Base-by-base conservation (phyloP, 805 yeast genomes). In the Ogataea trehalophila region DNA sequence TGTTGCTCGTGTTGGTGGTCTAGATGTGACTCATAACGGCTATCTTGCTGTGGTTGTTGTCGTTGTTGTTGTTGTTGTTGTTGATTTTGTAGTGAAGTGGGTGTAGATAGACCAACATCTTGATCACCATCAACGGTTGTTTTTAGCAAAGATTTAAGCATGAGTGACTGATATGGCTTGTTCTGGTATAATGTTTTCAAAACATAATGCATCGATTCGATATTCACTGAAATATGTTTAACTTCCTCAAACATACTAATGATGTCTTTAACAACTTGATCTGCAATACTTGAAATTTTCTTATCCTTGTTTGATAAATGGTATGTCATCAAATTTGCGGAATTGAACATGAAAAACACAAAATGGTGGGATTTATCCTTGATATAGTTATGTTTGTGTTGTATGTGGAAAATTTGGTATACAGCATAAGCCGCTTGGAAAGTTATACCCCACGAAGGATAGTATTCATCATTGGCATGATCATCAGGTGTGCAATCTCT, bases 371-470 rank as follows among this genome's bases (percentile, higher is more conserved):
- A 18, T 23, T 45, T 49, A 35, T 39, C 44, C 16, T 26, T 43
- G 56, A 83, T 43, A 80, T 26, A 81, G 79, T 49, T 73, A 71
- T 62, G 76, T 70, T n/a, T 81, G 77, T 20, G 86, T 18, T 44
- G 33, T 18, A 17, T 17, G 39, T 17, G 33, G 83, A 57, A 50
- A 77, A 79, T 47, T 78, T 81, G 41, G 77, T 71, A 48, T 83
- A 85, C 82, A 81, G 83, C 83, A 57, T 86, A 77, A 2, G 92
- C 87, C 1, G 92, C 87, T 63, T 84, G 88, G 71, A 85, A 85
- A 2, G 89, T 85, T 48, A 85, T 83, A 9, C 90, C 87, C 84
- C 87, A 81, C n/a, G 85, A 78, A 6, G 88, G 87, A 60, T 80
- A 81, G 54, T 59, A 58, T 61, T 72, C 66, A 66, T 73, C 73